A percentile compares a stretch with the other conserved stretches of the same genome.
phyloP scores from a whole-genome alignment of 2,329 filamentous ascomycete species.

The Colletotrichum neosansevieriae region DNA sequence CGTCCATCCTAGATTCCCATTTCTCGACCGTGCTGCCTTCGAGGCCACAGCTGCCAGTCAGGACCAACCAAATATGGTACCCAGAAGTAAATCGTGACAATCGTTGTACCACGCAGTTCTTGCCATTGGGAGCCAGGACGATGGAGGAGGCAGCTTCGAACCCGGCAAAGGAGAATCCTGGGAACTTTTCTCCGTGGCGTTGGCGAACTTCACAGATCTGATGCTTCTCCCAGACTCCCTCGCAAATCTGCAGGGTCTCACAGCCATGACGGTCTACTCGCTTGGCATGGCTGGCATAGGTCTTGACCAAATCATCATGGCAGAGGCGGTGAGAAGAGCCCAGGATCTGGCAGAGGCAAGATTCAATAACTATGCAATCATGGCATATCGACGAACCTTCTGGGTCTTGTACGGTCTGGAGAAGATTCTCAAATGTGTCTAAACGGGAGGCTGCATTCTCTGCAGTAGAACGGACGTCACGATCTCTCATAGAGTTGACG shows the following conservation, averaged over 20 bases:
- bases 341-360: constrained; percentile 41
- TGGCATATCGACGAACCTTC: constrained; percentile 49
- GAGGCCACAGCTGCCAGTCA: constrained; percentile 27
- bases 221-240: no score
- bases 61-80: background rate
- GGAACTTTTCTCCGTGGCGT: no score
- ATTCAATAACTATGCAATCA: constrained; percentile 36
- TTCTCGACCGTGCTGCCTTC: constrained; percentile 46
- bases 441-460: constrained; percentile 40
- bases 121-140: no score
- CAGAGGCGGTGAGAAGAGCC: no score
- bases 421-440: constrained; percentile 44
- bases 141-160: no score
- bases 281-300: no score
- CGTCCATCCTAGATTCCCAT: constrained; percentile 52
- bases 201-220: no score
- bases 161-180: no score
- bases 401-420: constrained; percentile 56
- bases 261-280: no score
- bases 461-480: constrained; percentile 42
- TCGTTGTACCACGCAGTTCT: no score
- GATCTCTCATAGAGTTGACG: constrained; percentile 47
- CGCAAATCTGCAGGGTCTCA: no score
- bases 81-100: background rate
- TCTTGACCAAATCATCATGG: no score